Base-by-base conservation (phyloP, 108 stramenopile species). In the Heterococcus sp. region DNA sequence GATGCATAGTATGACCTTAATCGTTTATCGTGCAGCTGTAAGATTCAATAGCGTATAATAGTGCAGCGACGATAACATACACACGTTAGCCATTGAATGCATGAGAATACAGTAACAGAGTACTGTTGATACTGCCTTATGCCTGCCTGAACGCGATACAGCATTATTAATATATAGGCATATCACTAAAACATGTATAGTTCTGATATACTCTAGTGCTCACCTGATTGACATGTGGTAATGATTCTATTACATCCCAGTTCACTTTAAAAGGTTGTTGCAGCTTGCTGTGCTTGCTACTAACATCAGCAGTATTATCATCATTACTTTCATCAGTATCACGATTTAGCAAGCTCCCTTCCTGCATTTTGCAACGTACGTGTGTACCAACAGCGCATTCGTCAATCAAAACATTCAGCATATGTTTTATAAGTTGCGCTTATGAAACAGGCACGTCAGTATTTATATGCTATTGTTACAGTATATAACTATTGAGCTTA, bases 1-100 rank as follows among this genome's bases (percentile, higher is more conserved):
- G 32, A 63, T 21, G 83, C 86, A 39, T 81, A 79, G 74, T 40
- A 85, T 0, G 75, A 63, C 32, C 68, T 33, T 31, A 40, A 30
- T 33, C 8, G 35, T 21, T 71, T 11, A 26, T 68, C 5, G 14
- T 40, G 40, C 58, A 77, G 76, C 68, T 70, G 46, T 58, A 21
- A 58, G 46, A 58, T 21, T 14, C 46, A 8, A 58, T 14, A 8
- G 46, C 21, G 46, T 8, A 14, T 21, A 21, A 58, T 21, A 58
- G 46, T 8, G 46, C 46, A 58, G 46, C 8, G 14, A 21, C 14
- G 46, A 58, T 8, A 58, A 58, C 46, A n/a, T n/a, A n/a, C n/a
- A n/a, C n/a, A n/a, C n/a, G n/a, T n/a, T n/a, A n/a, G n/a, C n/a
- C n/a, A n/a, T n/a, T n/a, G n/a, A n/a, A n/a, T n/a, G n/a, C n/a